Conservation (phyloP, 2,329 filamentous ascomycete species). For the Colletotrichum echinochloae region DNA sequence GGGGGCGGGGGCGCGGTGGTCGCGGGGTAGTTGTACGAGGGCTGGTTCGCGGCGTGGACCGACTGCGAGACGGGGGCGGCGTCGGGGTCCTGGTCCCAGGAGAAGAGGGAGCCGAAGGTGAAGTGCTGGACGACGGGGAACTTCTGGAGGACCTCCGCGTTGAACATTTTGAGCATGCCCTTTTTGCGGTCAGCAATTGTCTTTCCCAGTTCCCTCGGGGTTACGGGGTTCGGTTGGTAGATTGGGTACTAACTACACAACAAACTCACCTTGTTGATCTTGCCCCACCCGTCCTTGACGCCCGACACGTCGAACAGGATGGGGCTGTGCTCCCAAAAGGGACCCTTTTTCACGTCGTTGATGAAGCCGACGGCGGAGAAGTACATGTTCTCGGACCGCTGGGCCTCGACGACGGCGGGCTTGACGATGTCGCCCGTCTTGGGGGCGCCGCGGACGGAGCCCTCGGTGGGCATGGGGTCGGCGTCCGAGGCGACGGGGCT, state of each 20-base stretch:
- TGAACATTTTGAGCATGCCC: slow-evolving; percentile 99
- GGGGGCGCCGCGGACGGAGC: slow-evolving; percentile 79
- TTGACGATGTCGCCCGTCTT: slow-evolving; percentile 78
- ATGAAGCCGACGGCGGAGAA: slow-evolving; percentile 97
- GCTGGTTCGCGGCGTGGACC: slow-evolving; percentile 70
- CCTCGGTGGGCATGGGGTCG: slow-evolving; percentile 79
- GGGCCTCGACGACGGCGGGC: slow-evolving; percentile 70
- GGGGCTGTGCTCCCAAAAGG: slow-evolving; percentile 95
- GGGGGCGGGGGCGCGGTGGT: slow-evolving; percentile 46
- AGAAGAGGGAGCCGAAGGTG: slow-evolving; percentile 83
- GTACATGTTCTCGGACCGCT: slow-evolving; percentile 83
- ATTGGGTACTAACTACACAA: too few relatives aligned
- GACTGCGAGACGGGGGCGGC: slow-evolving; percentile 63
- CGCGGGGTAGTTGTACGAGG: slow-evolving; percentile 46
- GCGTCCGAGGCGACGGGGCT: slow-evolving; percentile 74
- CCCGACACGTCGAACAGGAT: slow-evolving; percentile 95
- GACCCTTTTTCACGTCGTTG: slow-evolving; percentile 94
- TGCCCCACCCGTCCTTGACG: slow-evolving; percentile 93
- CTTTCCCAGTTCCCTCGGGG: too few relatives aligned
- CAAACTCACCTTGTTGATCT: slow-evolving; percentile 88
- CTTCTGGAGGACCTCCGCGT: slow-evolving; percentile 94
- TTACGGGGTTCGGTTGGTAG: too few relatives aligned
- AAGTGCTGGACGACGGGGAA: slow-evolving; percentile 99
- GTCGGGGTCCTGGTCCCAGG: slow-evolving; percentile 77
- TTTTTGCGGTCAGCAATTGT: too few relatives aligned